Conservation (phyloP, 768 basidiomycete genomes). For the Lactarius sp. region DNA sequence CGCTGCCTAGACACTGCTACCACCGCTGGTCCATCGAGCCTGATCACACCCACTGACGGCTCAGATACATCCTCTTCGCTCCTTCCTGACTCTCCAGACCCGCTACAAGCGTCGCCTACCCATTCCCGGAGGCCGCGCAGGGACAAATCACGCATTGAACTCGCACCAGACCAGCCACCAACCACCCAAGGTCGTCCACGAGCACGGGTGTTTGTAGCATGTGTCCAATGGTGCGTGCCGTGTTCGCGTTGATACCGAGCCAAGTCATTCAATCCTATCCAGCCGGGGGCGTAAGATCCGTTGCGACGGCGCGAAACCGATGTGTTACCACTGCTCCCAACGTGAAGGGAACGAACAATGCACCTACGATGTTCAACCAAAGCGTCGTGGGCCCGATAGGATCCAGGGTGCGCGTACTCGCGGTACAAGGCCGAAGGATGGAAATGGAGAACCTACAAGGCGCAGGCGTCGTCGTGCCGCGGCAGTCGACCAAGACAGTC, state of each 20-base stretch:
- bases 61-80: not conserved
- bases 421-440: constrained; percentile 38
- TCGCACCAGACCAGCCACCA: constrained; percentile 71
- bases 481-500: constrained; percentile 4
- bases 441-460: constrained; percentile 30
- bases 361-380: constrained; percentile 64
- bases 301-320: constrained; percentile 75
- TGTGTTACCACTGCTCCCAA: constrained; percentile 67
- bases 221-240: constrained; percentile 60
- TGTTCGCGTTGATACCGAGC: constrained; percentile 11
- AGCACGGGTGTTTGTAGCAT: constrained; percentile 73
- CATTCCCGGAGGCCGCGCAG: constrained; percentile 14
- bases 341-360: constrained; percentile 45
- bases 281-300: constrained; percentile 78
- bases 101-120: not conserved
- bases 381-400: constrained; percentile 77
- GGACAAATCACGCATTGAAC: constrained; percentile 51
- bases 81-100: not conserved
- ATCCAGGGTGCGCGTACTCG: constrained; percentile 76
- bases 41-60: constrained; percentile 2
- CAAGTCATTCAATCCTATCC: constrained; percentile 8
- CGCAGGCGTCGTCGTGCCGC: constrained; percentile 24
- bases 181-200: constrained; percentile 78
- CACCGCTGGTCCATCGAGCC: constrained; percentile 1
- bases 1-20: constrained; percentile 7